phyloP scores from a whole-genome alignment of 2,329 filamentous ascomycete genomes.

The Hirsutella rhossiliensis region DNA sequence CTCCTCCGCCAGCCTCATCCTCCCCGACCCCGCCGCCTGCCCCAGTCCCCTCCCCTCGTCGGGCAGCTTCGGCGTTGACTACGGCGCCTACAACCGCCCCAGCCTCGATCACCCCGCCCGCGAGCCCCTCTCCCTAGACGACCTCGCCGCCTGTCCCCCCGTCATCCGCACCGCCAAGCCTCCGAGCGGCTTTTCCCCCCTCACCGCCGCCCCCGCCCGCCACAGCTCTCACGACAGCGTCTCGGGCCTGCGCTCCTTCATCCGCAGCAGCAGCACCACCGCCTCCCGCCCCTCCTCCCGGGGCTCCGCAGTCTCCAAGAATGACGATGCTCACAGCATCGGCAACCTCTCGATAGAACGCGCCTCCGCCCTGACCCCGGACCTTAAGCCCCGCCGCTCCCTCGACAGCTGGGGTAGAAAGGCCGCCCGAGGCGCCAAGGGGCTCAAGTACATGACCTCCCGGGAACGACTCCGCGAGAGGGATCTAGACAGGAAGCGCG shows the following conservation, averaged over 20 bases:
- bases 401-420: constrained; percentile 53
- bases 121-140: constrained; percentile 38
- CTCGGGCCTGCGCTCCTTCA: constrained; percentile 46
- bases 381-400: constrained; percentile 40
- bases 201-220: constrained; percentile 45
- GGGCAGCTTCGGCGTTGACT: constrained; percentile 10
- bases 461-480: constrained; percentile 53
- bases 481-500: constrained; percentile 48
- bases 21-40: constrained; percentile 1
- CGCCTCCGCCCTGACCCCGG: constrained; percentile 30
- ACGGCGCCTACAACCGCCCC: constrained; percentile 5
- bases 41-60: constrained; percentile 12
- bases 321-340: constrained; percentile 49
- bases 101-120: constrained; percentile 7
- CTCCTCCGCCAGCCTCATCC: not conserved
- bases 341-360: constrained; percentile 54
- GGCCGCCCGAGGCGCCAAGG: constrained; percentile 37
- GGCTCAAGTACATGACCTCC: constrained; percentile 63
- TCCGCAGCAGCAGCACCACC: constrained; percentile 31
- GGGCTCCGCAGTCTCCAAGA: constrained; percentile 40
- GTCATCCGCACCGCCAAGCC: constrained; percentile 73
- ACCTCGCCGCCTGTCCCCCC: constrained; percentile 52
- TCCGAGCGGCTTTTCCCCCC: constrained; percentile 60
- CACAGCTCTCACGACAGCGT: constrained; percentile 39
- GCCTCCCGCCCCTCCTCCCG: constrained; percentile 46